phyloP scores from a whole-genome alignment of 441 rosid genomes.

The Eutrema salsugineum region DNA sequence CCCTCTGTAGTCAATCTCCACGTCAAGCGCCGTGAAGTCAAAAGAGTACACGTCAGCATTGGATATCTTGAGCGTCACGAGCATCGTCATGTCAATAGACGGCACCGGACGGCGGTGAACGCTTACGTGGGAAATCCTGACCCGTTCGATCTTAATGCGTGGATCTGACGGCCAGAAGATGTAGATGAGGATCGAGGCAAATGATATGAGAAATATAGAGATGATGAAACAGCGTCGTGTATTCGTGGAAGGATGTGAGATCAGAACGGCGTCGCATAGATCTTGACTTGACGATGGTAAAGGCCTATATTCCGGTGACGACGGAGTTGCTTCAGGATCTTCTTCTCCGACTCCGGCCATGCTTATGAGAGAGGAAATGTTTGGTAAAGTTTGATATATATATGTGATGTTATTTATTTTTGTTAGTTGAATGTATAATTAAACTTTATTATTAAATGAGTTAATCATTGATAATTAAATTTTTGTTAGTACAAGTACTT shows the following conservation, averaged over 20 bases:
- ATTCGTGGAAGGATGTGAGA: background rate
- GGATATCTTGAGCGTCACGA: slow-evolving; percentile 45
- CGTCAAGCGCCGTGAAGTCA: slow-evolving; percentile 47
- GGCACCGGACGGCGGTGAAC: slow-evolving; percentile 37
- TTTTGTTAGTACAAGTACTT: background rate
- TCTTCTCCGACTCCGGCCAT: slow-evolving; percentile 24
- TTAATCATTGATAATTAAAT: background rate
- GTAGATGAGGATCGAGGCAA: slow-evolving; percentile 34
- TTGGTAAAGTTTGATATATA: slow-evolving; percentile 8
- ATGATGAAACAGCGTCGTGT: slow-evolving; percentile 24
- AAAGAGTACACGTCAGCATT: slow-evolving; percentile 57
- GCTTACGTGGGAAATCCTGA: slow-evolving; percentile 41
- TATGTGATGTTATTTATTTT: background rate
- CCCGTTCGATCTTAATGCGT: slow-evolving; percentile 36
- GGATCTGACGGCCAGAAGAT: slow-evolving; percentile 64
- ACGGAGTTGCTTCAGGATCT: slow-evolving; percentile 24
- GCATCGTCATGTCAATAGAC: slow-evolving; percentile 45
- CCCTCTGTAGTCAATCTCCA: slow-evolving; percentile 46
- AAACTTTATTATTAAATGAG: background rate
- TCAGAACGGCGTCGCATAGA: slow-evolving; percentile 30
- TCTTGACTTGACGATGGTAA: slow-evolving; percentile 32
- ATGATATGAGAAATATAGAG: slow-evolving; percentile 30
- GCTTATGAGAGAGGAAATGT: slow-evolving; percentile 4
- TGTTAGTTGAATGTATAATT: background rate
- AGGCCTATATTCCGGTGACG: slow-evolving; percentile 36